These are phyloP conservation scores for Talaromyces sp. DNA, from an alignment of 2,329 filamentous ascomycete species.

Conservation along the genomic window DNA sequence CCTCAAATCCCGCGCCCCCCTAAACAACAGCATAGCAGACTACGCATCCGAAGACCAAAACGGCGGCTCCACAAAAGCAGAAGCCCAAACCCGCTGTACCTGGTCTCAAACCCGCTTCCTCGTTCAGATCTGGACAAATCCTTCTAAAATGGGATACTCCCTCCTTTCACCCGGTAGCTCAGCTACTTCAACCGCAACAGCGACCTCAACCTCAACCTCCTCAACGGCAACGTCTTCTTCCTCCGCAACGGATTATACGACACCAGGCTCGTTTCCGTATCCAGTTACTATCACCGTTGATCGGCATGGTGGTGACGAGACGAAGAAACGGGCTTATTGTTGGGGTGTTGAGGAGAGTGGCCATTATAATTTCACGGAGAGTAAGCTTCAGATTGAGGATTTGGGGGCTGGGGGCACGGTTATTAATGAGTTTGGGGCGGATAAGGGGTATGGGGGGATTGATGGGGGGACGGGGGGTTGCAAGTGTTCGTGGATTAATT, in stretches of 20 bases:
- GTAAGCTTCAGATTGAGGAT: slow-evolving; percentile 56
- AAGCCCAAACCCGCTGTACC: slow-evolving; percentile 56
- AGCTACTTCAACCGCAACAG: slow-evolving; percentile 8
- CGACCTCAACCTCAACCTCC: slow-evolving; percentile 24
- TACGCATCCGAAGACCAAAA: slow-evolving; percentile 50
- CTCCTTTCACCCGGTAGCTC: slow-evolving; percentile 22
- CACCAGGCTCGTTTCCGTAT: slow-evolving; percentile 63
- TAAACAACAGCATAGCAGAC: slow-evolving; percentile 47
- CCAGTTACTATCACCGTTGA: slow-evolving; percentile 63
- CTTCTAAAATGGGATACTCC: slow-evolving; percentile 34
- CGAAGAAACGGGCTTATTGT: slow-evolving; percentile 63
- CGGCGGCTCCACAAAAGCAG: slow-evolving; percentile 52
- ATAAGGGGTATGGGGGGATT: slow-evolving; percentile 48
- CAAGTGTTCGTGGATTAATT: slow-evolving; percentile 63
- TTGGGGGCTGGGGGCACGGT: slow-evolving; percentile 54
- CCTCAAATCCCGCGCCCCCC: slow-evolving; percentile 61
- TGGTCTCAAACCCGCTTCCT: slow-evolving; percentile 64
- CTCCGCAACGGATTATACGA: slow-evolving; percentile 50
- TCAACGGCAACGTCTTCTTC: slow-evolving; percentile 23
- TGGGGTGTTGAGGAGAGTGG: slow-evolving; percentile 57
- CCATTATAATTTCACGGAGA: slow-evolving; percentile 48
- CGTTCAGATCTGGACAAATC: slow-evolving; percentile 65
- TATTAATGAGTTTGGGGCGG: slow-evolving; percentile 54
- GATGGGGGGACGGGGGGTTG: slow-evolving; percentile 65
- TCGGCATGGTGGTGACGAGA: slow-evolving; percentile 59